A percentile compares a stretch with the other conserved stretches of the same genome.
Evolutionary conservation across 257 asterid genomes (phyloP).

Genomic region (Penstemon barbatus): DNA sequence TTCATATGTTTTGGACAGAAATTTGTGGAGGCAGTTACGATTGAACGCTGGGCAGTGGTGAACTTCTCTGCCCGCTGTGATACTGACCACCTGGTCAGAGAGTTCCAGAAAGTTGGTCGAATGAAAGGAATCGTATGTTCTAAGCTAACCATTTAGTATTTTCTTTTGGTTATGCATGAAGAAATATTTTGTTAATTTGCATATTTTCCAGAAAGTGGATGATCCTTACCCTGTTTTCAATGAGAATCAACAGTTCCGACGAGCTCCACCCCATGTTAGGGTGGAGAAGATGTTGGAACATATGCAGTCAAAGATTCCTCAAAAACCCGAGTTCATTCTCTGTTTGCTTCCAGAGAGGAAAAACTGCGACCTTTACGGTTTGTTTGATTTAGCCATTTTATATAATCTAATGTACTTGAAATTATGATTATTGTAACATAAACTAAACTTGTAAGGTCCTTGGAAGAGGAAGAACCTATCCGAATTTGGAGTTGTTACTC

Average conservation of each 20-base stretch:
- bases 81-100: slow-evolving; percentile 47
- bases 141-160: neutral
- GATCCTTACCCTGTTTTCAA: slow-evolving; percentile 48
- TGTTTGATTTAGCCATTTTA: slow-evolving; percentile 23
- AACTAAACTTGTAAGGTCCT: slow-evolving; percentile 51
- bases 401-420: slow-evolving; percentile 6
- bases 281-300: slow-evolving; percentile 82
- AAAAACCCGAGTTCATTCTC: slow-evolving; percentile 72
- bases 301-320: slow-evolving; percentile 64
- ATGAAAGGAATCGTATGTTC: slow-evolving; percentile 77
- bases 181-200: neutral
- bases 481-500: slow-evolving; percentile 80
- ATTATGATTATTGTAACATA: slow-evolving; percentile 9
- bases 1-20: slow-evolving; percentile 41
- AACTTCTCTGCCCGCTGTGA: slow-evolving; percentile 91
- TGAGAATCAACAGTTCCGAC: slow-evolving; percentile 58
- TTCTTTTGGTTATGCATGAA: slow-evolving; percentile 2
- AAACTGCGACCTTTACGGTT: slow-evolving; percentile 80
- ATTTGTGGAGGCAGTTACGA: slow-evolving; percentile 58
- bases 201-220: slow-evolving; percentile 4
- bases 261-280: slow-evolving; percentile 68
- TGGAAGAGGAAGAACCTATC: slow-evolving; percentile 81
- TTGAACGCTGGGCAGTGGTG: slow-evolving; percentile 81
- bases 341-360: slow-evolving; percentile 86
- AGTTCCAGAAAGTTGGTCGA: slow-evolving; percentile 61